These are phyloP conservation scores for Brassica rapa DNA, from an alignment of 345 rosid species.

Conservation along the genomic window DNA sequence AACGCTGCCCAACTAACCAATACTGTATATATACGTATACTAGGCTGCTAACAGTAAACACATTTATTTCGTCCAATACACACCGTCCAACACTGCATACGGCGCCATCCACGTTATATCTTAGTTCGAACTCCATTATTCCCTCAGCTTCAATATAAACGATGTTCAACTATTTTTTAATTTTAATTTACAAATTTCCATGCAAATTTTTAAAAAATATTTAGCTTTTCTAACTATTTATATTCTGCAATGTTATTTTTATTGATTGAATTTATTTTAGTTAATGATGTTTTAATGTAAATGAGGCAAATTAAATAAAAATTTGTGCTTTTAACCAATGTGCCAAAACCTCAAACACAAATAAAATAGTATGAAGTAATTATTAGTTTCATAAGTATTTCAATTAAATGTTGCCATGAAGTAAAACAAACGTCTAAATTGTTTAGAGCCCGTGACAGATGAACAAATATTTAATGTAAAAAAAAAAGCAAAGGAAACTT, in stretches of 20 bases:
- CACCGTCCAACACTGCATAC: not conserved
- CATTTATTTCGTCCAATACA: not conserved
- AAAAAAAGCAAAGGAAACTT: not conserved
- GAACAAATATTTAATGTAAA: not conserved
- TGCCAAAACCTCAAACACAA: no score
- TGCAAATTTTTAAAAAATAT: no score
- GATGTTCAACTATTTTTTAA: no score
- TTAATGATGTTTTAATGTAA: not conserved
- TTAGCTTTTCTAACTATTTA: no score
- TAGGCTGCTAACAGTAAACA: not conserved
- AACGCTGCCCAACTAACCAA: constrained; percentile 1
- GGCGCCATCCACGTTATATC: not conserved
- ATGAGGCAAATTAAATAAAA: not conserved
- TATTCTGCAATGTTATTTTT: not conserved
- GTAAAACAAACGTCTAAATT: not conserved
- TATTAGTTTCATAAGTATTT: not conserved
- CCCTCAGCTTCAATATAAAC: no score
- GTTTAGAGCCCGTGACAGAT: not conserved
- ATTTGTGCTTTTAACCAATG: no score
- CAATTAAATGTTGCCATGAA: not conserved
- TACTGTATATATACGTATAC: no score
- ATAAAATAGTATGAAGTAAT: no score
- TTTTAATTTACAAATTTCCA: no score
- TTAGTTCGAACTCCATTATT: not conserved
- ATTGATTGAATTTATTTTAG: not conserved